phyloP scores from a whole-genome alignment of 768 basidiomycete species.

The Amanita jacksonii region DNA sequence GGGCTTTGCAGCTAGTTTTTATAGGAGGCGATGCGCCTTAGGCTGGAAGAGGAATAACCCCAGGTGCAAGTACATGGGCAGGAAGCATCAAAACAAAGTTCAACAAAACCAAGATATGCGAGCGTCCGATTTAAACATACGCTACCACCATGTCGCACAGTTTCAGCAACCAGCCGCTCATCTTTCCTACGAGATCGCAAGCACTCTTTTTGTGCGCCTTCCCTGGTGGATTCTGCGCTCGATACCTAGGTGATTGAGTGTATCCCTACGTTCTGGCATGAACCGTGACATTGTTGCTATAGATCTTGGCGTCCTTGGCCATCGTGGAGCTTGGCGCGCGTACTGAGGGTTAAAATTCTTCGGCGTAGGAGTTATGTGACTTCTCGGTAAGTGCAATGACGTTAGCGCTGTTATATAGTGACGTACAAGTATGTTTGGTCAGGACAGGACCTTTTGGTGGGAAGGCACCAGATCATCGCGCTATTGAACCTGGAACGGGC shows the following conservation, averaged over 20 bases:
- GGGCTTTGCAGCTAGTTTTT: no score
- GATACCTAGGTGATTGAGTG: slow-evolving; percentile 22
- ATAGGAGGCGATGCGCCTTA: no score
- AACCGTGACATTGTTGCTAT: neutral
- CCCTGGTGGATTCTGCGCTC: slow-evolving; percentile 39
- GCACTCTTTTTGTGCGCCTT: slow-evolving; percentile 31
- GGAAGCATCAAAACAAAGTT: no score
- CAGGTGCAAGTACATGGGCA: no score
- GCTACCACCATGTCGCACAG: slow-evolving; percentile 23
- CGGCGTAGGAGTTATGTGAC: slow-evolving; percentile 20
- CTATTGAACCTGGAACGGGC: slow-evolving; percentile 29
- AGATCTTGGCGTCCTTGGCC: slow-evolving; percentile 35
- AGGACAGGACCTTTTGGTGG: slow-evolving; percentile 27
- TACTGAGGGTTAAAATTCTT: slow-evolving; percentile 25
- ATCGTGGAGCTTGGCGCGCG: slow-evolving; percentile 36
- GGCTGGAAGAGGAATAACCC: no score
- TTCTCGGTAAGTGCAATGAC: slow-evolving; percentile 17
- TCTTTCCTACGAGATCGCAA: slow-evolving; percentile 31
- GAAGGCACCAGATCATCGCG: slow-evolving; percentile 29
- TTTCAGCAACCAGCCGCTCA: slow-evolving; percentile 40
- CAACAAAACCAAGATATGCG: no score
- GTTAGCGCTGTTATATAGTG: neutral
- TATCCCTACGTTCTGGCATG: neutral
- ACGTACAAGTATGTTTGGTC: neutral
- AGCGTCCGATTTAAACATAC: no score